Evolutionary conservation across 768 basidiomycete species (phyloP).

Genomic region (Psilocybe sp.): DNA sequence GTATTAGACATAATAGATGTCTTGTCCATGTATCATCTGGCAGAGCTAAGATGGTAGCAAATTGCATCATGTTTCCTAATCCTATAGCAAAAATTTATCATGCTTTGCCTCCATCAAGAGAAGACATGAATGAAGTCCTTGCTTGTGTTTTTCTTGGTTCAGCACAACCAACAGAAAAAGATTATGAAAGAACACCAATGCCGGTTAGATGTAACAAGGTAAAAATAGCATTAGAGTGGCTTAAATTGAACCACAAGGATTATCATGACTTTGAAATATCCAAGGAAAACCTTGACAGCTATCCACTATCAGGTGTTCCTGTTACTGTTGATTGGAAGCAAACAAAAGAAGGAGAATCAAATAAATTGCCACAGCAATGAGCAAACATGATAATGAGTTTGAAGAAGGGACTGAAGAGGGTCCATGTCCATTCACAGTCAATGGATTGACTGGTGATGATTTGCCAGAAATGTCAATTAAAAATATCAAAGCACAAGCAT

Average conservation of each 20-base stretch:
- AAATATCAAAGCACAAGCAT: slow-evolving; percentile 19
- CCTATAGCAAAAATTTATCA: slow-evolving; percentile 29
- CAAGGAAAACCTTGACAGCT: slow-evolving; percentile 18
- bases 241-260: slow-evolving; percentile 12
- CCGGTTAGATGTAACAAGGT: slow-evolving; percentile 4
- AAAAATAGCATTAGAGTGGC: no score
- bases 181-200: slow-evolving; percentile 20
- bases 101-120: slow-evolving; percentile 25
- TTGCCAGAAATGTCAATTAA: slow-evolving; percentile 14
- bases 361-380: slow-evolving; percentile 14
- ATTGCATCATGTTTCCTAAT: slow-evolving; percentile 27
- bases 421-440: slow-evolving; percentile 32
- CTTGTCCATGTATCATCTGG: slow-evolving; percentile 28
- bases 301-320: slow-evolving; percentile 19
- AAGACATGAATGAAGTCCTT: slow-evolving; percentile 25
- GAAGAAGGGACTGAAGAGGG: slow-evolving; percentile 27
- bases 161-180: slow-evolving; percentile 6
- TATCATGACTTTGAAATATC: slow-evolving; percentile 29
- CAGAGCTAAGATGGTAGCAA: slow-evolving; percentile 28
- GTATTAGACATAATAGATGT: slow-evolving; percentile 25
- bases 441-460: slow-evolving; percentile 27
- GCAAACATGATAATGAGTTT: slow-evolving; percentile 19
- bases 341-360: slow-evolving; percentile 2
- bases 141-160: slow-evolving; percentile 11
- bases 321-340: slow-evolving; percentile 21